Evolutionary conservation across 257 asterid species (phyloP).

Genomic region (Cinchona pubescens): DNA sequence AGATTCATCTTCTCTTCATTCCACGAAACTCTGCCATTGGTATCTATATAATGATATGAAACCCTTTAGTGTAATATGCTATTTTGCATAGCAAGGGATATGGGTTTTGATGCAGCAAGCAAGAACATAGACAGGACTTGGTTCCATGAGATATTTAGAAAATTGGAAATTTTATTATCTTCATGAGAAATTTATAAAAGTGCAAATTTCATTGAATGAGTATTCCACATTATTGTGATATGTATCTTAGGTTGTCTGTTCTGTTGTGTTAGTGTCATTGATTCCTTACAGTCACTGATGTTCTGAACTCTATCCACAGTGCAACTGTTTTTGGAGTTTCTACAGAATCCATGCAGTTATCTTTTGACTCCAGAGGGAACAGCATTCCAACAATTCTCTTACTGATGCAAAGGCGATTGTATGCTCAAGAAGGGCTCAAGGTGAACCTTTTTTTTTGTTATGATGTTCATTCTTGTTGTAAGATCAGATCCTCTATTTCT

Average conservation of each 20-base stretch:
- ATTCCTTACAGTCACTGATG: slow-evolving; percentile 17
- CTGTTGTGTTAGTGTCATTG: background rate
- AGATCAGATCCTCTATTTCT: background rate
- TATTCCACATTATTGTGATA: background rate
- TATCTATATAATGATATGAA: background rate
- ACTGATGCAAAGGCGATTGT: slow-evolving; percentile 79
- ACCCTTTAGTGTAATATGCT: background rate
- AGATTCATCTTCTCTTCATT: background rate
- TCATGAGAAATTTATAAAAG: background rate
- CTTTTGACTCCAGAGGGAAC: slow-evolving; percentile 84
- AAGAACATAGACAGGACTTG: background rate
- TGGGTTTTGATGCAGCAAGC: background rate
- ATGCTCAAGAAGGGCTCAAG: slow-evolving; percentile 87
- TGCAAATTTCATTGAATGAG: background rate
- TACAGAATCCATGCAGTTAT: slow-evolving; percentile 95
- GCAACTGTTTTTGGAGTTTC: slow-evolving; percentile 99
- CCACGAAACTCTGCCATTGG: background rate
- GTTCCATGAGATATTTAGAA: slow-evolving; percentile 1
- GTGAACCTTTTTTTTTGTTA: slow-evolving; percentile 27
- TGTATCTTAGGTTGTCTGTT: background rate
- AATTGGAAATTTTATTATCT: background rate
- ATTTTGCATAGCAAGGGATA: background rate
- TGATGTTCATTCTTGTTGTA: background rate
- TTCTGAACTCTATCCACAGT: slow-evolving; percentile 44
- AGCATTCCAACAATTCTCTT: slow-evolving; percentile 90